Base-by-base conservation (phyloP, 768 basidiomycete genomes). In the Exsudoporus frostii region DNA sequence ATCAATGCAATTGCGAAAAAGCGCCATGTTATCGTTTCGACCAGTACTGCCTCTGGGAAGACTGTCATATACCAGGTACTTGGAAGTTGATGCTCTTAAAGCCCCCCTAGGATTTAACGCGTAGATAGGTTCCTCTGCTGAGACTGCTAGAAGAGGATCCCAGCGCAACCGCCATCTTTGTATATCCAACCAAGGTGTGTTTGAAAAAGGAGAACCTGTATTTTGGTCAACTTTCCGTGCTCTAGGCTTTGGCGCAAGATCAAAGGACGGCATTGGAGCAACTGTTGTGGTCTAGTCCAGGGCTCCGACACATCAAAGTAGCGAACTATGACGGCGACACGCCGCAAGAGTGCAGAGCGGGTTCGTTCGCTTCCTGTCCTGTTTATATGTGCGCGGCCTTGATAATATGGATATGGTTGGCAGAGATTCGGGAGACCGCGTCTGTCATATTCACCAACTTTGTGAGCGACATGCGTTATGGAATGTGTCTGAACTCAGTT, bases 301-400 rank as follows among this genome's bases (percentile, higher is more conserved):
- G 83, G 9, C 74, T 93, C n/a, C 80, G 80, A 51, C 74, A 84
- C 45, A 65, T 87, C 36, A 76, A 76, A 65, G 77, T 91, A 13
- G 82, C 82, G 3, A 94, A 88, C 1, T 96, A 92, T 63, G 92
- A 96, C 57, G 92, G 92, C 0, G 92, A 96, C 63, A 95, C 93
- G 0, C 83, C 87, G 0, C 79, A 81, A 65, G 87, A 90, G 32
- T 65, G 69, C 25, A 79, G 92, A 47, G 69, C 76, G 57, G 77
- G 90, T 88, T 52, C 44, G 71, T 59, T 46, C 15, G 0, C 11
- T 49, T 45, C 9, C 2, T 32, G 2, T 22, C 8, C 22, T 1
- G 43, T 33, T 6, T 11, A 32, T 19, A 32, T 40, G 13, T 27
- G 15, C 32, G 22, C 13, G 38, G 27, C 24, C 7, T 27, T 48